A percentile compares a stretch with the other conserved stretches of the same genome.
phyloP scores from a whole-genome alignment of 768 basidiomycete species.

The Pleurotus platypus region DNA sequence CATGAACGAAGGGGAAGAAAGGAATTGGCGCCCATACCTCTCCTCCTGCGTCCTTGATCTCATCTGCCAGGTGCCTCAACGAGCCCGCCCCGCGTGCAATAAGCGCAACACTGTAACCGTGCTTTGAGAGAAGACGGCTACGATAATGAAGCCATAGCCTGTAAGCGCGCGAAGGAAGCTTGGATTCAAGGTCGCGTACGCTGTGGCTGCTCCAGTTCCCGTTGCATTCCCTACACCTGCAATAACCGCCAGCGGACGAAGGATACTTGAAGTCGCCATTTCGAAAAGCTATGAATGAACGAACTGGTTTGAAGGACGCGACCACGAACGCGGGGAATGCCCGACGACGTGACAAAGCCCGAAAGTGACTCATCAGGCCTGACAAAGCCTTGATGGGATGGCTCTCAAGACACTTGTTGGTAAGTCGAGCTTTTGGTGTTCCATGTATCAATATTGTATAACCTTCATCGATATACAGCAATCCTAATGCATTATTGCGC shows the following conservation, averaged over 20 bases:
- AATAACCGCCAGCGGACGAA: slow-evolving; percentile 11
- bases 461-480: too few species aligned
- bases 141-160: not conserved
- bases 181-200: slow-evolving; percentile 38
- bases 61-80: slow-evolving; percentile 48
- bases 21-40: slow-evolving; percentile 32
- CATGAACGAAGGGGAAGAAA: too few species aligned
- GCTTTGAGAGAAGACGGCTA: slow-evolving; percentile 57
- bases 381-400: too few species aligned
- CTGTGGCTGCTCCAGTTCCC: slow-evolving; percentile 57
- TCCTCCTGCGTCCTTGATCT: slow-evolving; percentile 56
- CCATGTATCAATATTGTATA: too few species aligned
- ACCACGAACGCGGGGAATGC: too few species aligned
- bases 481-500: too few species aligned
- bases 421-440: too few species aligned
- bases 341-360: too few species aligned
- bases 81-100: slow-evolving; percentile 54
- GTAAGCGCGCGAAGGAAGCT: slow-evolving; percentile 4
- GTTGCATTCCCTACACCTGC: slow-evolving; percentile 42
- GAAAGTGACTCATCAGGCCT: too few species aligned
- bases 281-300: too few species aligned
- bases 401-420: too few species aligned
- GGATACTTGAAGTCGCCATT: not conserved
- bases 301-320: too few species aligned
- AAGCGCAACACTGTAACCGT: slow-evolving; percentile 66